phyloP scores from a whole-genome alignment of 2,329 filamentous ascomycete species.

The Thelonectria olida region DNA sequence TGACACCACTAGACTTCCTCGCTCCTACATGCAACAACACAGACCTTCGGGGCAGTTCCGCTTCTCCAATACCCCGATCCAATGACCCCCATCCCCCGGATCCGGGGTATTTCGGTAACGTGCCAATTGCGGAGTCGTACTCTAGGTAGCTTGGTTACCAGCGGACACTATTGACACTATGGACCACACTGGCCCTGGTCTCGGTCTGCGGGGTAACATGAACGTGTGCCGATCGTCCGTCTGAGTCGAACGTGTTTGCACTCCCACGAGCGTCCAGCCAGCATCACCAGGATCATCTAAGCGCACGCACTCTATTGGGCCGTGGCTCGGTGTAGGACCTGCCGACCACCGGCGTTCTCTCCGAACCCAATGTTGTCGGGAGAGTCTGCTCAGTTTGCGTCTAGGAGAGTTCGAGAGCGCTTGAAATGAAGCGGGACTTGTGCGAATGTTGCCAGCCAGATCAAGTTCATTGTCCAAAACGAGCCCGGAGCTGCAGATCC shows the following conservation, averaged over 20 bases:
- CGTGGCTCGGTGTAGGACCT: neutral
- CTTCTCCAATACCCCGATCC: neutral
- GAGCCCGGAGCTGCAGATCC: neutral
- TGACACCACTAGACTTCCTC: neutral
- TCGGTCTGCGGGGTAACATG: slow-evolving; percentile 9
- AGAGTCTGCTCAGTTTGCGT: neutral
- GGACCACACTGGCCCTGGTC: neutral
- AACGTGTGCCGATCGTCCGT: slow-evolving; percentile 1
- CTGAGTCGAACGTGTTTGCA: neutral
- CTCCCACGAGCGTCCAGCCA: neutral
- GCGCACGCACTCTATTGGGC: slow-evolving; percentile 12
- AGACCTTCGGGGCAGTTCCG: neutral
- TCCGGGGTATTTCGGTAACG: neutral
- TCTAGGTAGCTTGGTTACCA: neutral
- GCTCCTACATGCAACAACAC: neutral
- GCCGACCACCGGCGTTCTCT: slow-evolving; percentile 3
- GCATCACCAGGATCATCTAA: neutral
- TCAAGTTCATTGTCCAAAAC: neutral
- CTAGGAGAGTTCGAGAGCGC: neutral
- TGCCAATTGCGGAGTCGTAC: neutral
- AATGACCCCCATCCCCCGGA: neutral
- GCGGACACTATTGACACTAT: neutral
- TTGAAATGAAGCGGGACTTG: neutral
- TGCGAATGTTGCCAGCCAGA: neutral
- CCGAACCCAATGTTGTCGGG: neutral